These are phyloP conservation scores for Lichtheimia corymbifera DNA, from an alignment of 371 early-diverging fungal genomes.

Conservation along the genomic window DNA sequence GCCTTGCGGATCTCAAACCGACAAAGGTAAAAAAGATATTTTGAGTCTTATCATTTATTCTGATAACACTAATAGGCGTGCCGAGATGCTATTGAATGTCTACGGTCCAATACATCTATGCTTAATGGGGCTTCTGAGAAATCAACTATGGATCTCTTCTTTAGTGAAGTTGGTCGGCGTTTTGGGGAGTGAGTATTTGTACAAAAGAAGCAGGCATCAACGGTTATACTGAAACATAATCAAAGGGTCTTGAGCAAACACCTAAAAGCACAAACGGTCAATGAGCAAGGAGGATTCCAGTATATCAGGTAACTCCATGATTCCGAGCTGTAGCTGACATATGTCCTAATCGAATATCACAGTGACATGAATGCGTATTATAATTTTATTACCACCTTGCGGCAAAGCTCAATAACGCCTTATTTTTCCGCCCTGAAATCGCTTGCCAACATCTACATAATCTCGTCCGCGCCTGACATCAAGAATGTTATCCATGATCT, in stretches of 20 bases:
- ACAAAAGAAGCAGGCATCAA: neutral
- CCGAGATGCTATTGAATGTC: conserved; percentile 72
- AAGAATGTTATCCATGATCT: conserved; percentile 83
- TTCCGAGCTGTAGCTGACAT: neutral
- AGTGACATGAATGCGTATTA: conserved; percentile 90
- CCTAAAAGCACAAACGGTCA: conserved; percentile 76
- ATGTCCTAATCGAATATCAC: neutral
- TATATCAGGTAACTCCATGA: conserved; percentile 59
- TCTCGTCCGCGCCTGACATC: conserved; percentile 80
- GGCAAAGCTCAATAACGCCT: conserved; percentile 72
- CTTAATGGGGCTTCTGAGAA: conserved; percentile 78
- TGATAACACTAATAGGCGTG: conserved; percentile 41
- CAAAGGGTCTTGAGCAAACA: conserved; percentile 72
- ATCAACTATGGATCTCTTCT: conserved; percentile 84
- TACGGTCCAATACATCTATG: conserved; percentile 75
- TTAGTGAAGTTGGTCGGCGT: conserved; percentile 84
- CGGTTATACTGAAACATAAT: neutral
- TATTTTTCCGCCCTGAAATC: conserved; percentile 89
- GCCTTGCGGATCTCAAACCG: conserved; percentile 60
- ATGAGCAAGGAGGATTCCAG: conserved; percentile 77
- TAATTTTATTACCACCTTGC: conserved; percentile 56
- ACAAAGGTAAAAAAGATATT: conserved; percentile 56
- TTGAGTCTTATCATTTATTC: neutral
- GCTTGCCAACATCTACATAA: conserved; percentile 88
- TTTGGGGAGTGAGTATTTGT: conserved; percentile 72